These are phyloP conservation scores for Solioccasus polychromus DNA, from an alignment of 768 basidiomycete species.

Conservation along the genomic window DNA sequence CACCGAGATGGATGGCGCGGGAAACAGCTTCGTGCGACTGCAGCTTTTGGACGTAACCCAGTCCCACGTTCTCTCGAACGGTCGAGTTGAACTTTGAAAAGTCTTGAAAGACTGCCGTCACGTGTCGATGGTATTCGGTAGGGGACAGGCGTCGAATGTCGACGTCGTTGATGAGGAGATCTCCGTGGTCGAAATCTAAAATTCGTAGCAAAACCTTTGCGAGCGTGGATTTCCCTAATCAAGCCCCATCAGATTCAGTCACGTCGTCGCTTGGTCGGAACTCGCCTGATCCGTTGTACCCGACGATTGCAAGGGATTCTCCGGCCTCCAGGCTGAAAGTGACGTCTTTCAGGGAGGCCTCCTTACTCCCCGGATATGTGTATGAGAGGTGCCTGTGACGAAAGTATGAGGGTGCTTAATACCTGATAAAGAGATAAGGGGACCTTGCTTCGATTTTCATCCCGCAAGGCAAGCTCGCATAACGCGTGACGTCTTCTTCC, in stretches of 20 bases:
- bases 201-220: slow-evolving; percentile 80
- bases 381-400: slow-evolving; percentile 58
- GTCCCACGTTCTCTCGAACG: slow-evolving; percentile 81
- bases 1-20: slow-evolving; percentile 67
- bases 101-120: slow-evolving; percentile 82
- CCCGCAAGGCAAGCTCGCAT: slow-evolving; percentile 49
- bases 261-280: slow-evolving; percentile 14
- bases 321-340: slow-evolving; percentile 70
- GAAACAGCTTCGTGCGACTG: slow-evolving; percentile 54
- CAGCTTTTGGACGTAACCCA: slow-evolving; percentile 70
- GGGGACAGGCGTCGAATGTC: slow-evolving; percentile 67
- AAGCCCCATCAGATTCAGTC: slow-evolving; percentile 1
- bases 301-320: slow-evolving; percentile 82
- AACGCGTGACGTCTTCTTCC: slow-evolving; percentile 49
- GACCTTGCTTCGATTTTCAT: slow-evolving; percentile 72
- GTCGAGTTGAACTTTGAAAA: slow-evolving; percentile 80
- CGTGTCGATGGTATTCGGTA: slow-evolving; percentile 66
- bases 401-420: slow-evolving; percentile 11
- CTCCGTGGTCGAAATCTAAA: slow-evolving; percentile 69
- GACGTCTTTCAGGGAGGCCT: slow-evolving; percentile 67
- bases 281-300: slow-evolving; percentile 78
- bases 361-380: slow-evolving; percentile 72
- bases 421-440: slow-evolving; percentile 21
- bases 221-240: slow-evolving; percentile 80
- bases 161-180: slow-evolving; percentile 64